Evolutionary conservation across 1,284 basidiomycete species (phyloP).

Genomic region (Cutaneotrichosporon sp.): DNA sequence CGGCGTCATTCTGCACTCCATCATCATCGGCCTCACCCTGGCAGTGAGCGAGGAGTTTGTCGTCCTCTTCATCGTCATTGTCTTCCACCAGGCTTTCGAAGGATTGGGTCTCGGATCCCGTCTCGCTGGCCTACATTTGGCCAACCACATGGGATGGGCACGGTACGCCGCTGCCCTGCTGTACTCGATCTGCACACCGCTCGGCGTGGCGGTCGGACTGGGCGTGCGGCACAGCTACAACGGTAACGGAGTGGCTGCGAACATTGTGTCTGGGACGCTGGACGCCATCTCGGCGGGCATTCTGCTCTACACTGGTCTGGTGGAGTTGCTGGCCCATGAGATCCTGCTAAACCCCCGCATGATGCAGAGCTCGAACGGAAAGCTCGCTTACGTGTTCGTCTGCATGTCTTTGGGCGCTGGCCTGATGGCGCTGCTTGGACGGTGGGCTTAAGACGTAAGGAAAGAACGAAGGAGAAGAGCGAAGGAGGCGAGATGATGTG

Average conservation of each 20-base stretch:
- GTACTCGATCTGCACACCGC: slow-evolving; percentile 69
- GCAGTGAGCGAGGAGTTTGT: slow-evolving; percentile 78
- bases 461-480: too few relatives aligned
- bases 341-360: slow-evolving; percentile 83
- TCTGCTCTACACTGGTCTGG: slow-evolving; percentile 79
- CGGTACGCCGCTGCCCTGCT: slow-evolving; percentile 62
- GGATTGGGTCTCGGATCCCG: slow-evolving; percentile 84
- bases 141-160: slow-evolving; percentile 57
- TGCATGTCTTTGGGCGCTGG: slow-evolving; percentile 73
- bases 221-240: slow-evolving; percentile 78
- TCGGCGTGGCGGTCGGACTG: slow-evolving; percentile 67
- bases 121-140: slow-evolving; percentile 63
- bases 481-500: too few relatives aligned
- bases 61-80: slow-evolving; percentile 79
- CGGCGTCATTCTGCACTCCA: slow-evolving; percentile 78
- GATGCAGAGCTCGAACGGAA: slow-evolving; percentile 61
- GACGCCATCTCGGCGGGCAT: slow-evolving; percentile 85
- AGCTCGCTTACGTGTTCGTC: slow-evolving; percentile 63
- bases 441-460: slow-evolving; percentile 62
- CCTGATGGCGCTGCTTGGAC: slow-evolving; percentile 76
- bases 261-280: slow-evolving; percentile 74
- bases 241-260: slow-evolving; percentile 65
- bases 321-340: slow-evolving; percentile 88
- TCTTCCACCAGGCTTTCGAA: slow-evolving; percentile 89
- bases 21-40: slow-evolving; percentile 89